phyloP scores from a whole-genome alignment of 2,329 filamentous ascomycete genomes.

The Chrysoporthe austroafricana region DNA sequence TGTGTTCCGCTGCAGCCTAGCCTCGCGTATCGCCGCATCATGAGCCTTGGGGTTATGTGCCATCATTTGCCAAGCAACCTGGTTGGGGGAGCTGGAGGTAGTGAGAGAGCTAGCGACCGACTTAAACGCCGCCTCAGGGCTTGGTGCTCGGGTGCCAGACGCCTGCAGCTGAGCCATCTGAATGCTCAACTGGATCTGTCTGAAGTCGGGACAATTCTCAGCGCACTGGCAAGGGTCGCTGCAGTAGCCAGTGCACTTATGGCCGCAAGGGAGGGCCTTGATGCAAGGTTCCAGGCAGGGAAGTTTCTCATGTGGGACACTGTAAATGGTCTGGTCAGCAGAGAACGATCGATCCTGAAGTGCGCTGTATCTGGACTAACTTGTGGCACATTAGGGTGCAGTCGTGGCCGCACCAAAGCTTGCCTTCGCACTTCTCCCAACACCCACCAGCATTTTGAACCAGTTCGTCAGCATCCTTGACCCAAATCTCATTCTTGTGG shows the following conservation, averaged over 20 bases:
- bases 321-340: constrained; percentile 12
- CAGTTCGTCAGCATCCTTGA: constrained; percentile 58
- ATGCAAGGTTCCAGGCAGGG: constrained; percentile 32
- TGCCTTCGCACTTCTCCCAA: constrained; percentile 45
- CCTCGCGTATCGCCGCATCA: constrained; percentile 14
- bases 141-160: not conserved
- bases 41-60: constrained; percentile 5
- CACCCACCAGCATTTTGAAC: constrained; percentile 57
- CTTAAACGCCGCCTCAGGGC: not conserved
- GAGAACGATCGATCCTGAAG: too few relatives aligned
- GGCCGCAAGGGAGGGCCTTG: constrained; percentile 31
- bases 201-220: constrained; percentile 14
- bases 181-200: not conserved
- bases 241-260: constrained; percentile 33
- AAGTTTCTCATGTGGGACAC: constrained; percentile 31
- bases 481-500: constrained; percentile 56
- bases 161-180: constrained; percentile 8
- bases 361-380: constrained; percentile 39
- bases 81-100: not conserved
- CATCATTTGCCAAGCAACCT: constrained; percentile 12
- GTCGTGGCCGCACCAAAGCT: constrained; percentile 53
- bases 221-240: constrained; percentile 26
- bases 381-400: constrained; percentile 58
- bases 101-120: not conserved
- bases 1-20: not conserved